Evolutionary conservation across 2,329 filamentous ascomycete species (phyloP).

Genomic region (Colletotrichum australisinense): DNA sequence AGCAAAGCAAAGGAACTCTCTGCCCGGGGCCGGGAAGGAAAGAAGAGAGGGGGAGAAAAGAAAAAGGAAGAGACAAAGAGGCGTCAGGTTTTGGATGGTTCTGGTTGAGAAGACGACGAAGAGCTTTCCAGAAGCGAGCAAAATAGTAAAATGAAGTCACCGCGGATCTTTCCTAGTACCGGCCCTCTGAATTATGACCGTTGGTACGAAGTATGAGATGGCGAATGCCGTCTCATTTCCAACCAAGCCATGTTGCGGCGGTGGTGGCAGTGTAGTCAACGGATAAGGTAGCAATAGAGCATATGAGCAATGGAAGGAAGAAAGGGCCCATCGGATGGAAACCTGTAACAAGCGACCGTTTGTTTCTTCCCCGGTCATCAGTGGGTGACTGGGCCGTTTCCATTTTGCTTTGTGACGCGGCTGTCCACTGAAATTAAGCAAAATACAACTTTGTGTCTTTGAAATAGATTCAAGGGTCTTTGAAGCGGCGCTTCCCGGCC

Average conservation of each 20-base stretch:
- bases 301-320: background rate
- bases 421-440: background rate
- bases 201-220: background rate
- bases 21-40: background rate
- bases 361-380: constrained; percentile 12
- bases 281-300: background rate
- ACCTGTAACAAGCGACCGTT: background rate
- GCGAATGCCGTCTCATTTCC: background rate
- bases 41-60: too few species aligned
- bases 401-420: background rate
- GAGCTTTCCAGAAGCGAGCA: constrained; percentile 11
- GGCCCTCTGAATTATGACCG: background rate
- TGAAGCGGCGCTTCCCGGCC: background rate
- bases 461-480: background rate
- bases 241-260: constrained; percentile 5
- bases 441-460: background rate
- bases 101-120: constrained; percentile 18
- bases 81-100: constrained; percentile 27
- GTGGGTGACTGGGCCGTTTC: background rate
- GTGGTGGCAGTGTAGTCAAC: background rate
- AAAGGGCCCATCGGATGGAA: background rate
- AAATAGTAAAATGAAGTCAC: background rate
- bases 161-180: background rate
- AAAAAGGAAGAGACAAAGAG: constrained; percentile 10
- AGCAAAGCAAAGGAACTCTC: background rate